Conservation (phyloP, 2,329 filamentous ascomycete genomes). For the Trichoderma sp. region DNA sequence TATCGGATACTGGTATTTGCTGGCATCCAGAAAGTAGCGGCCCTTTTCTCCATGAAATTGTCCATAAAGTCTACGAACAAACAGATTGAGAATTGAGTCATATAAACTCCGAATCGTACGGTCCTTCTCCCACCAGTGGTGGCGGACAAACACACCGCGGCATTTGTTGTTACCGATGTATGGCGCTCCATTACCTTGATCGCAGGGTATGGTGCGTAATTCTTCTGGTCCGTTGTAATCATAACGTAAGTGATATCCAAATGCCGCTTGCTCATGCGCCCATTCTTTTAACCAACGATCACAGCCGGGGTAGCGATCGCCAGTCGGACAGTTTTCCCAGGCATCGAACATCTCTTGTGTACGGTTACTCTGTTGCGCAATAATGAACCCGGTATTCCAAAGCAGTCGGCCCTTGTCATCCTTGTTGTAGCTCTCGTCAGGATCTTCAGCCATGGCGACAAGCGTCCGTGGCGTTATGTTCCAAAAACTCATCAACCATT, state of each 20-base stretch:
- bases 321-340: background rate
- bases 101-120: background rate
- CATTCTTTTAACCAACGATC: background rate
- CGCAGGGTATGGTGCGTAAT: background rate
- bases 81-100: background rate
- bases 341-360: background rate
- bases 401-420: slow-evolving; percentile 29
- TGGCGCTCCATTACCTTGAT: background rate
- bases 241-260: background rate
- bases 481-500: slow-evolving; percentile 50
- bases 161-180: background rate
- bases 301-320: background rate
- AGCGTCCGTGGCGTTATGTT: slow-evolving; percentile 38
- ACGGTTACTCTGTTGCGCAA: background rate
- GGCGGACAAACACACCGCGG: background rate
- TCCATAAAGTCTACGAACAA: background rate
- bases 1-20: background rate
- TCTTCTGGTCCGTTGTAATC: background rate
- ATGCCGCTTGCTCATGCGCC: background rate
- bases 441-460: slow-evolving; percentile 47
- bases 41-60: background rate
- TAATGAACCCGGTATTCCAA: background rate
- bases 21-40: background rate
- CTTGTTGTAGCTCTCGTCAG: slow-evolving; percentile 37
- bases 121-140: background rate